phyloP scores from a whole-genome alignment of 75 land plant genomes.

The Pinus taeda region DNA sequence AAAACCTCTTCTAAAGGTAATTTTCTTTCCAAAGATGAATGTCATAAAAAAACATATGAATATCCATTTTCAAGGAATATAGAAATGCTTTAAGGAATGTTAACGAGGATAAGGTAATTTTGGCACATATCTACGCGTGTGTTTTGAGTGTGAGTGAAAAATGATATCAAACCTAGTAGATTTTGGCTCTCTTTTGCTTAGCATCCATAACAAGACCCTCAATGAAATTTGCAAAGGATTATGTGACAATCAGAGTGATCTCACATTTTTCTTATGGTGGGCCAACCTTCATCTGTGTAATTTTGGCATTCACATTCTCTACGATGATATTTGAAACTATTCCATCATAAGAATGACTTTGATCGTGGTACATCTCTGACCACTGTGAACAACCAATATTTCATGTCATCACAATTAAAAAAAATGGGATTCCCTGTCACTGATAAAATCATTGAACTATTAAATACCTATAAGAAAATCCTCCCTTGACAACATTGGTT shows the following conservation, averaged over 20 bases:
- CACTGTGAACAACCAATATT: conserved; percentile 35
- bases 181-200: conserved; percentile 76
- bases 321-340: conserved; percentile 82
- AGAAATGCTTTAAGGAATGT: too few species aligned
- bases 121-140: not conserved
- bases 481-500: conserved; percentile 78
- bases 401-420: not conserved
- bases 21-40: not conserved
- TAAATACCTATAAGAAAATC: conserved; percentile 85
- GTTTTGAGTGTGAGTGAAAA: not conserved
- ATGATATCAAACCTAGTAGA: conserved; percentile 52
- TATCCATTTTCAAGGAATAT: not conserved
- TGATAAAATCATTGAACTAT: not conserved
- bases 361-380: conserved; percentile 95
- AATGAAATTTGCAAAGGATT: conserved; percentile 89
- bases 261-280: conserved; percentile 84
- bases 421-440: not conserved
- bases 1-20: not conserved
- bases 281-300: conserved; percentile 78
- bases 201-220: conserved; percentile 92
- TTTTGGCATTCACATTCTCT: conserved; percentile 71
- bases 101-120: not conserved
- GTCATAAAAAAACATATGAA: not conserved
- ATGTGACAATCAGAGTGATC: conserved; percentile 86
- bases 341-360: conserved; percentile 92